phyloP scores from a whole-genome alignment of 2,329 filamentous ascomycete genomes.

The Fusarium armeniacum region DNA sequence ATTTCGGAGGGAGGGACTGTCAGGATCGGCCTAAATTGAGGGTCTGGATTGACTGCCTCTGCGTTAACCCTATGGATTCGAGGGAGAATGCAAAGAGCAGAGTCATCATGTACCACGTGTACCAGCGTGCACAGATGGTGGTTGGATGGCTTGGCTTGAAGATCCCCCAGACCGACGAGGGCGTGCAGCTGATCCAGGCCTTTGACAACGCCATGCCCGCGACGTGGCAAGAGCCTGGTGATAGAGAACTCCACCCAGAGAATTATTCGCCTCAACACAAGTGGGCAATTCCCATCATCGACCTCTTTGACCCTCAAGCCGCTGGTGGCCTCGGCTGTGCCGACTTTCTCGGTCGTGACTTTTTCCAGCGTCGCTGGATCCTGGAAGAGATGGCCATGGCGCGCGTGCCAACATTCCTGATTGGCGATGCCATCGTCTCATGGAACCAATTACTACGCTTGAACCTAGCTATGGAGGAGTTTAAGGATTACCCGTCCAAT shows the following conservation, averaged over 20 bases:
- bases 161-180: conserved; percentile 48
- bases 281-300: conserved; percentile 50
- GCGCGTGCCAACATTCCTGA: conserved; percentile 51
- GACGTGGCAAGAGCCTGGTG: conserved; percentile 54
- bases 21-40: conserved; percentile 39
- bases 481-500: conserved; percentile 52
- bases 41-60: conserved; percentile 54
- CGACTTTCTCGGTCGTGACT: conserved; percentile 52
- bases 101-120: conserved; percentile 50
- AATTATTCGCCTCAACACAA: conserved; percentile 53
- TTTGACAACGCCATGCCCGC: conserved; percentile 53
- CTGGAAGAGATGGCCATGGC: conserved; percentile 55
- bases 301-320: conserved; percentile 46
- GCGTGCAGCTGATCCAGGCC: conserved; percentile 46
- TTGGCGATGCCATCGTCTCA: conserved; percentile 55
- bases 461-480: conserved; percentile 55
- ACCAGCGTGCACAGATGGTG: conserved; percentile 52
- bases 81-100: conserved; percentile 50
- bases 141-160: conserved; percentile 54
- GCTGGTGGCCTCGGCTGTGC: conserved; percentile 43
- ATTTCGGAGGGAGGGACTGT: conserved; percentile 32
- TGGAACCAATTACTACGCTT: conserved; percentile 55
- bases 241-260: conserved; percentile 52
- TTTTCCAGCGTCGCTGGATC: conserved; percentile 56
- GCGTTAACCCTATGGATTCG: conserved; percentile 50